Conservation (phyloP, 257 asterid species). For the Solanum lignicaule region DNA sequence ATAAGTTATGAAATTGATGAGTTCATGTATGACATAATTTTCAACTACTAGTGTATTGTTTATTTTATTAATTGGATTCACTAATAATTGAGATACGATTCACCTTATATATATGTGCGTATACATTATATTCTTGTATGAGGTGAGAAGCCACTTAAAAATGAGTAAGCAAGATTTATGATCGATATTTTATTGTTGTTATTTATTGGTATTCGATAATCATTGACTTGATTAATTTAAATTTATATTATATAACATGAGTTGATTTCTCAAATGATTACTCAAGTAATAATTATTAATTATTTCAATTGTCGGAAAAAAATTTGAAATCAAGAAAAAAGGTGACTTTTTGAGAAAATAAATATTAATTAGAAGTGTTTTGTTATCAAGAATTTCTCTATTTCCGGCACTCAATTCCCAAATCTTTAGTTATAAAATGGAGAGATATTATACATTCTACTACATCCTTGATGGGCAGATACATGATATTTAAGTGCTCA, state of each 20-base stretch:
- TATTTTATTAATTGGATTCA: neutral
- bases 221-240: neutral
- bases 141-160: neutral
- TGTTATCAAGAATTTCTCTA: neutral
- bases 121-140: neutral
- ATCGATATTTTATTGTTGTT: neutral
- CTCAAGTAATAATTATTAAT: neutral
- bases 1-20: neutral
- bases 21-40: neutral
- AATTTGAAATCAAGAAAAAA: too few species aligned
- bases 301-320: too few species aligned
- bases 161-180: neutral
- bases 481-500: neutral
- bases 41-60: neutral
- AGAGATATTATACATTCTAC: neutral
- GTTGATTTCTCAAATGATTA: rapidly evolving
- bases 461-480: neutral
- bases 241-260: neutral
- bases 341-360: neutral
- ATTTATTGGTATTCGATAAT: neutral
- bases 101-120: neutral
- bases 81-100: neutral
- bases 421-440: neutral
- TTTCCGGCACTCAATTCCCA: rapidly evolving
- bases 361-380: neutral